phyloP scores from a whole-genome alignment of 495 filamentous ascomycete species.

The Neurospora sp. region DNA sequence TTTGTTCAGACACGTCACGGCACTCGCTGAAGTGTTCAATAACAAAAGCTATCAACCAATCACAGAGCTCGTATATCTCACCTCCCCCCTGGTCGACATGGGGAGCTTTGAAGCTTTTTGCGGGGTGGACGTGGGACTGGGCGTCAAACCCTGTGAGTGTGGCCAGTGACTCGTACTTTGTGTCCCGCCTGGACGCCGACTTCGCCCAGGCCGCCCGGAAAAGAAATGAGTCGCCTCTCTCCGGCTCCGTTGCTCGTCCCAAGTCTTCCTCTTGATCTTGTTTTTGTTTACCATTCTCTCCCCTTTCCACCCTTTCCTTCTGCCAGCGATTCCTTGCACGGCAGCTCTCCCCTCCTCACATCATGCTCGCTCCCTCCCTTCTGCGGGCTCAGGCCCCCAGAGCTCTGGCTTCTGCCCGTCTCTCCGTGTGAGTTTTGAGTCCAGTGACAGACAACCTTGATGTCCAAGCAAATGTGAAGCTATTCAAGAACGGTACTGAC shows the following conservation, averaged over 20 bases:
- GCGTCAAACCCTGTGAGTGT: conserved; percentile 1
- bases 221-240: not conserved
- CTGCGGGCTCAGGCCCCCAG: conserved; percentile 29
- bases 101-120: conserved; percentile 2
- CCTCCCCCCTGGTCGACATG: not conserved
- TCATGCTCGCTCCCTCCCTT: conserved; percentile 30
- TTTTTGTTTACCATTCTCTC: conserved; percentile 1
- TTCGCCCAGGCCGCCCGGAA: conserved; percentile 14
- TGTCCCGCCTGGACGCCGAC: conserved; percentile 11
- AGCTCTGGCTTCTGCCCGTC: conserved; percentile 29
- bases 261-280: conserved; percentile 8
- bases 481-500: not conserved
- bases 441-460: not conserved
- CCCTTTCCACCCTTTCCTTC: not conserved
- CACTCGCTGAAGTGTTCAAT: not conserved
- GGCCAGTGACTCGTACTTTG: conserved; percentile 14
- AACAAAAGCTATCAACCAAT: conserved; percentile 14
- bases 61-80: conserved; percentile 16
- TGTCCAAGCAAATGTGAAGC: not conserved
- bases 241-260: not conserved
- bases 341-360: conserved; percentile 1
- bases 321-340: not conserved
- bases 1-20: not conserved
- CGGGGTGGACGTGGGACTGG: conserved; percentile 23
- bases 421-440: conserved; percentile 17